Evolutionary conservation across 768 basidiomycete species (phyloP).

Genomic region (Collybia sordida): DNA sequence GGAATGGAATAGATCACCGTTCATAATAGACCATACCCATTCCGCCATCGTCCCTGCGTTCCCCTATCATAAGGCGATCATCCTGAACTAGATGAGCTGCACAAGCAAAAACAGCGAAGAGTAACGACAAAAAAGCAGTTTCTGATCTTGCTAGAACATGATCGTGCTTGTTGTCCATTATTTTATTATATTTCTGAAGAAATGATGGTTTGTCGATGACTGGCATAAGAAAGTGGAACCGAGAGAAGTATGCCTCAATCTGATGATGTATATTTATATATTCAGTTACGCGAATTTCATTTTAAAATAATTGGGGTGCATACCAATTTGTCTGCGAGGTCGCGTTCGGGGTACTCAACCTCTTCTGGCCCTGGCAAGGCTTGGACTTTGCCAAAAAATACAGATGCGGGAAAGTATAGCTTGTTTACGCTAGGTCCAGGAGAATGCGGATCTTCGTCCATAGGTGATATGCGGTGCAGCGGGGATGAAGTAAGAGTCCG

Average conservation of each 20-base stretch:
- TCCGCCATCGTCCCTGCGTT: conserved; percentile 71
- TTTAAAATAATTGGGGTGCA: conserved; percentile 22
- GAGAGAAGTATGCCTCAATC: conserved; percentile 86
- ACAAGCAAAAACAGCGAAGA: conserved; percentile 92
- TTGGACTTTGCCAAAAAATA: conserved; percentile 84
- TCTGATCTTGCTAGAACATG: conserved; percentile 52
- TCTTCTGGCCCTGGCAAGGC: conserved; percentile 83
- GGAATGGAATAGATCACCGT: conserved; percentile 48
- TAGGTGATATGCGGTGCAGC: conserved; percentile 75
- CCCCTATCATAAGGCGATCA: conserved; percentile 55
- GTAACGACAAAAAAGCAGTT: conserved; percentile 74
- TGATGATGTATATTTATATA: conserved; percentile 25
- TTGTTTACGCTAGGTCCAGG: conserved; percentile 82
- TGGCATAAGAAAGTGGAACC: conserved; percentile 87
- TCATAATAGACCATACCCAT: conserved; percentile 92
- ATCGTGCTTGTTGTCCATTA: conserved; percentile 74
- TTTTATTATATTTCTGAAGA: conserved; percentile 61
- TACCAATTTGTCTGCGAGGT: conserved; percentile 85
- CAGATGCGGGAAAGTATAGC: conserved; percentile 83
- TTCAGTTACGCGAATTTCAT: neutral
- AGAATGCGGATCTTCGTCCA: conserved; percentile 79
- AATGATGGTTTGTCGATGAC: conserved; percentile 86
- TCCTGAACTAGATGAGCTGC: conserved; percentile 80
- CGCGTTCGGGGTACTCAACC: conserved; percentile 83
- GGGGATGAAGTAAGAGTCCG: conserved; percentile 72